Base-by-base conservation (phyloP, 2,329 filamentous ascomycete genomes). In the Aspergillus sclerotialis region DNA sequence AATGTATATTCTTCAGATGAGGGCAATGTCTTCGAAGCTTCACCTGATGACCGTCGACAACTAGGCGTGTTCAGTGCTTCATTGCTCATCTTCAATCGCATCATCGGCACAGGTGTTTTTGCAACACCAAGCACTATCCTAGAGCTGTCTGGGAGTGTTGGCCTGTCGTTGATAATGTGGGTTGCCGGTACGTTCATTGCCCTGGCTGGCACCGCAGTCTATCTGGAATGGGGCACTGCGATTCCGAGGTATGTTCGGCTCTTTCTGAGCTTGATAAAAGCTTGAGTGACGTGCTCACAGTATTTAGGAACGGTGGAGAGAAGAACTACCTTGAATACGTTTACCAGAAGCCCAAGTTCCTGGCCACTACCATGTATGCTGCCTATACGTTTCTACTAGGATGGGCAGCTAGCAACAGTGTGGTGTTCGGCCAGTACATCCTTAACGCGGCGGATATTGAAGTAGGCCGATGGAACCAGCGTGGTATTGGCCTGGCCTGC, bases 251-350 rank as follows among this genome's bases (percentile, higher is more conserved):
- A 58, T 28, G 46, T 40, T 8, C 15, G 5, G n/a, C 14, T n/a
- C 13, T 33, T 3, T 11, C 12, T 8, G 3, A n/a, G 5, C 11
- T 8, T 6, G 18, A 23, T 3, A 15, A 10, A 16, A 9, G 8
- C 25, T 29, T n/a, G n/a, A 18, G 10, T 21, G n/a, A 29, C 30
- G 19, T 23, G 19, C 19, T 36, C 27, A 46, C 18, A 21, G 4
- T 50, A 49, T 11, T 50, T 52, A 49, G 69, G 55, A 52, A 70
- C 50, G 70, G 71, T 24, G 70, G 70, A n/a, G 70, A 73, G 44
- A 65, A 69, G 32, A 67, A 72, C 25, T 74, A 74, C 46, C 65
- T 75, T 27, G 70, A 75, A 53, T 68, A 70, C 24, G 69, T 73
- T 23, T 74, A 68, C 48, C 61, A 56, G 30, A 65, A 60, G 13